These are phyloP conservation scores for Primulina huaijiensis DNA, from an alignment of 257 asterid species.

Conservation along the genomic window DNA sequence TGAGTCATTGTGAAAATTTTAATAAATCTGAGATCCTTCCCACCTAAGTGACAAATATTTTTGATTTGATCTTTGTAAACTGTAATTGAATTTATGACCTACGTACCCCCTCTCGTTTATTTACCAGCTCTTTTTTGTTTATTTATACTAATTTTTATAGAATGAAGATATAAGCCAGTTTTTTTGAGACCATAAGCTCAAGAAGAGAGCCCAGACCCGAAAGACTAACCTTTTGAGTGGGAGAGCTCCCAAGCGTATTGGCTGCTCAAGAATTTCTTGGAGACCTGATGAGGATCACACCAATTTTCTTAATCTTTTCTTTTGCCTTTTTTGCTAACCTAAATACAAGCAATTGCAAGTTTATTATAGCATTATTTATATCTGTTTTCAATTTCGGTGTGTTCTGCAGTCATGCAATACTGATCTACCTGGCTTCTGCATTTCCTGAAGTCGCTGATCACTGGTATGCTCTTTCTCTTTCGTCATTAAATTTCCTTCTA, in stretches of 20 bases:
- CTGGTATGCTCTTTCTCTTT: conserved; percentile 48
- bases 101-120: not conserved
- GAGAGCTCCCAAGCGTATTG: not conserved
- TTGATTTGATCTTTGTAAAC: not conserved
- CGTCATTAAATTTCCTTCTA: not conserved
- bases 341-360: not conserved
- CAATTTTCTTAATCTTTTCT: not conserved
- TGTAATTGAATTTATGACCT: not conserved
- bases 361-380: not conserved
- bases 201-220: not conserved
- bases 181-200: not conserved
- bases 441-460: conserved; percentile 81
- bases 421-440: conserved; percentile 64
- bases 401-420: conserved; percentile 78
- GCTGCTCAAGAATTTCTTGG: not conserved
- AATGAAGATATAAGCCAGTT: not conserved
- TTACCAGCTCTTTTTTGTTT: not conserved
- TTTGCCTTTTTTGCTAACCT: not conserved
- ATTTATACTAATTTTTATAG: not conserved
- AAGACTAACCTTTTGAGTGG: not conserved
- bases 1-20: not conserved
- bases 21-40: not conserved
- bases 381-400: not conserved
- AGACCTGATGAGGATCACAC: not conserved
- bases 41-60: not conserved